Base-by-base conservation (phyloP, 2,329 filamentous ascomycete genomes). In the Claviceps quebecensis region DNA sequence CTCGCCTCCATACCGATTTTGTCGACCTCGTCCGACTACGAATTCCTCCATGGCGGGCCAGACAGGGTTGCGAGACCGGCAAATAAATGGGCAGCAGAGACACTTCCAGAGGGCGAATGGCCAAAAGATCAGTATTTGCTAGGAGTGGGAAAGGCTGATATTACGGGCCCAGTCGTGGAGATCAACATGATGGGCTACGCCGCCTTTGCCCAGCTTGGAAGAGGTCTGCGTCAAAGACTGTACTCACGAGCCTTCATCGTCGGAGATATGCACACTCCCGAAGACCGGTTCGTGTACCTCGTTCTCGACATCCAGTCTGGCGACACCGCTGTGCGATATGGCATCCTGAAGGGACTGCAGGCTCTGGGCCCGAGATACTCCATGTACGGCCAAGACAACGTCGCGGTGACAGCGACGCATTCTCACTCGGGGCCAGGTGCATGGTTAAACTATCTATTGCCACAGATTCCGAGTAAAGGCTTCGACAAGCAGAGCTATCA, bases 111-210 rank as follows among this genome's bases (percentile, higher is more conserved):
- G 14, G 54, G 52, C 38, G 47, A 53, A 23, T 54, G 51, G 54
- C 53, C 53, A 22, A 38, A 54, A 13, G 50, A 54, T 34, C 56
- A 57, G n/a, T 78, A 76, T 53, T 64, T 78, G 3, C 55, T 78
- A 17, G 75, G 75, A 3, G 72, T 72, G 13, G 75, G 75, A 44
- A 77, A 76, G 57, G 75, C 69, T 16, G 75, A 78, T 57, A 75
- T 78, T 56, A 78, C 75, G 1, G 75, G 86, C 4, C 87, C 88
- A 0, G 86, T 93, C 5, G 88, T 91, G 29, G 88, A 95, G 67
- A 81, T 95, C 67, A 88, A 87, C 62, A 78, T 95, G 67, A 93
- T 90, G 75, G 90, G 90, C 55, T 95, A 95, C 69, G 88, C 89
- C 29, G 81, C 87, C 63, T 72, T 80, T 14, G 78, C 77, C 44